Percentiles rank a stretch among this genome's conserved stretches.
These are phyloP conservation scores for Medicago truncatula DNA, from an alignment of 306 rosid species.

Conservation along the genomic window MtrunA17r5.0-ANR NC_053048.1:41233501-41234000, in stretches of 20 bases:
- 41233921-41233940: no score
- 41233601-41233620: not conserved
- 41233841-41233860: conserved; percentile 50
- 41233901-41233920: no score
- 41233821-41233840: conserved; percentile 78
- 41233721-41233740: conserved; percentile 41
- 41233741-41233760: conserved; percentile 50
- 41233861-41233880: no score
- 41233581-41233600: not conserved
- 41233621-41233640: not conserved
- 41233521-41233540: not conserved
- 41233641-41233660: not conserved
- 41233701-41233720: conserved; percentile 46
- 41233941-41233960: no score
- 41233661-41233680: conserved; percentile 49
- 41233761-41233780: conserved; percentile 46
- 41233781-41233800: conserved; percentile 62
- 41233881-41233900: no score
- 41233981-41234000: not conserved
- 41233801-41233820: conserved; percentile 60
- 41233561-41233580: not conserved
- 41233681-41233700: conserved; percentile 44
- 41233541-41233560: not conserved
- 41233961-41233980: not conserved
- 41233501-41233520: not conserved